Evolutionary conservation across 2,329 filamentous ascomycete species (phyloP).

Genomic region (Sclerotinia glacialis): DNA sequence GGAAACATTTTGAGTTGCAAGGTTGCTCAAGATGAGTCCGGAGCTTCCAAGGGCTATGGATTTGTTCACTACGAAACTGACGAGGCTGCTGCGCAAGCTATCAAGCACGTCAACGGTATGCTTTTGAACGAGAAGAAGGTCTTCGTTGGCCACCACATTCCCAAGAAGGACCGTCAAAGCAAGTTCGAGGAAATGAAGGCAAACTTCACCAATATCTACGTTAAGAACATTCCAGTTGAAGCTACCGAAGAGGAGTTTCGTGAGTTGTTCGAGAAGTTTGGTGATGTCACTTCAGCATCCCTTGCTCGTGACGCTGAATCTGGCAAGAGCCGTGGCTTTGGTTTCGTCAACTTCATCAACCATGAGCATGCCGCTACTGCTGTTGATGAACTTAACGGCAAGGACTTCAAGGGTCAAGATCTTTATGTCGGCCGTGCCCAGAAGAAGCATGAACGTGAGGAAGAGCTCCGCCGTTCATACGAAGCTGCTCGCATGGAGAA

Average conservation of each 20-base stretch:
- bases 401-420: slow-evolving; percentile 89
- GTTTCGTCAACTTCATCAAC: slow-evolving; percentile 92
- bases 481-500: slow-evolving; percentile 97
- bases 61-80: slow-evolving; percentile 99
- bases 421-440: slow-evolving; percentile 97
- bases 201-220: slow-evolving; percentile 99
- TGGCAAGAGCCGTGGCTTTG: slow-evolving; percentile 91
- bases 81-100: slow-evolving; percentile 92
- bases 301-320: slow-evolving; percentile 80
- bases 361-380: slow-evolving; percentile 84
- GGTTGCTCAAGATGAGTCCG: slow-evolving; percentile 95
- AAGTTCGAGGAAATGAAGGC: slow-evolving; percentile 99
- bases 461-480: slow-evolving; percentile 98
- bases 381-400: slow-evolving; percentile 88
- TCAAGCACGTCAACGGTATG: slow-evolving; percentile 99
- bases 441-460: slow-evolving; percentile 99
- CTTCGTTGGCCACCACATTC: slow-evolving; percentile 97
- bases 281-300: slow-evolving; percentile 92
- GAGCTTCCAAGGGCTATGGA: slow-evolving; percentile 96
- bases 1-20: slow-evolving; percentile 99
- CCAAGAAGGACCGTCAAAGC: slow-evolving; percentile 99
- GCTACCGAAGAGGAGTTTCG: slow-evolving; percentile 93
- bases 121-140: slow-evolving; percentile 99
- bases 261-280: slow-evolving; percentile 84
- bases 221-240: slow-evolving; percentile 92